Evolutionary conservation across 1,284 basidiomycete genomes (phyloP).

Genomic region (Kwoniella shivajii): DNA sequence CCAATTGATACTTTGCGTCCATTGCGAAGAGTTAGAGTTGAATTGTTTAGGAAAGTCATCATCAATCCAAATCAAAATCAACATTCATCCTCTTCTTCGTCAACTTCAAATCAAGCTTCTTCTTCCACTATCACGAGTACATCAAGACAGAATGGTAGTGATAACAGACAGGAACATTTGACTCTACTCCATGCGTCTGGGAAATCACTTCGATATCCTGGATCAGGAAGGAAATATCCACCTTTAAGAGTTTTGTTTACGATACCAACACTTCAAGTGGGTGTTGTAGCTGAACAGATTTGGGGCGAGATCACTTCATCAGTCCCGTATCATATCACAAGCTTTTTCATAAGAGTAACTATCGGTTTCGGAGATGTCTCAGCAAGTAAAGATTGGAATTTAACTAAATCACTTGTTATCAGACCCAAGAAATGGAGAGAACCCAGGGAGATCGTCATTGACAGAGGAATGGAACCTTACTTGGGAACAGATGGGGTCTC

Average conservation of each 20-base stretch:
- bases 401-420: conserved; percentile 37
- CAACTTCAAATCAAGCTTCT: not conserved
- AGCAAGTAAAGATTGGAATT: conserved; percentile 29
- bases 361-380: conserved; percentile 41
- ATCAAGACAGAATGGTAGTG: not conserved
- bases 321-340: conserved; percentile 42
- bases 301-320: conserved; percentile 46
- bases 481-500: conserved; percentile 6
- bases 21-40: conserved; percentile 46
- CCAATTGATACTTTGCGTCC: conserved; percentile 38
- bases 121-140: conserved; percentile 6
- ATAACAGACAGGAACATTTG: conserved; percentile 18
- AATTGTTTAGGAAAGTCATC: conserved; percentile 40
- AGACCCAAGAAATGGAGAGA: conserved; percentile 42
- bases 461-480: conserved; percentile 29
- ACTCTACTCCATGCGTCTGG: conserved; percentile 47
- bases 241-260: conserved; percentile 52
- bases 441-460: conserved; percentile 35
- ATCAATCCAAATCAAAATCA: conserved; percentile 7
- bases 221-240: conserved; percentile 27
- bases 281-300: conserved; percentile 32
- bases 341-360: conserved; percentile 45
- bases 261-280: conserved; percentile 39
- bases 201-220: conserved; percentile 52
- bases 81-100: conserved; percentile 1